phyloP scores from a whole-genome alignment of 495 filamentous ascomycete species.

The Neurospora tetrasperma region DNA sequence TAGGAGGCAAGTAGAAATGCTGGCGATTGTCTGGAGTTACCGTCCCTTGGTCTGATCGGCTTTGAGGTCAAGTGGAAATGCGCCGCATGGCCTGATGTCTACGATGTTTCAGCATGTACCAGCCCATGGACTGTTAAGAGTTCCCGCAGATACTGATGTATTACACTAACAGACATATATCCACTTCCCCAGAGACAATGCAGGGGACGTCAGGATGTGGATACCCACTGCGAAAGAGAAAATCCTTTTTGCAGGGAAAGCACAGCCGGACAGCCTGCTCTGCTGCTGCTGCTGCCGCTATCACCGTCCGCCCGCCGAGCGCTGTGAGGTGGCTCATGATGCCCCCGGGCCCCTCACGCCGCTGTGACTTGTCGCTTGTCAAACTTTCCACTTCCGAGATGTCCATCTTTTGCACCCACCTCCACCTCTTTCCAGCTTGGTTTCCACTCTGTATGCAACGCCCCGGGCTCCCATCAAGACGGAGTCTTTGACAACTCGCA shows the following conservation, averaged over 20 bases:
- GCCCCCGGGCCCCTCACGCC: neutral
- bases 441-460: constrained; percentile 1
- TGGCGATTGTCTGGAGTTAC: neutral
- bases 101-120: neutral
- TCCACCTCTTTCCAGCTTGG: neutral
- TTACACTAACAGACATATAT: neutral
- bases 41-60: neutral
- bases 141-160: neutral
- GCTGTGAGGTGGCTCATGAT: neutral
- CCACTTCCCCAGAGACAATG: neutral
- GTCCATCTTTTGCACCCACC: neutral
- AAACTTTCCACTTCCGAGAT: neutral
- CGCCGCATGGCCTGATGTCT: neutral
- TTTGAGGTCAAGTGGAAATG: neutral
- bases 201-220: neutral
- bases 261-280: neutral
- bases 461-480: neutral
- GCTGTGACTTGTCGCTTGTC: neutral
- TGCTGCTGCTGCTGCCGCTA: neutral
- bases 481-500: neutral
- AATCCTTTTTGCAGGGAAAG: neutral
- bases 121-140: neutral
- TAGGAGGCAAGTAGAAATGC: neutral
- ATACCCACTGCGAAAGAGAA: neutral
- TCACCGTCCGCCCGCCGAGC: neutral